Conservation (phyloP, 2,329 filamentous ascomycete genomes). For the Passalora sequoiae region DNA sequence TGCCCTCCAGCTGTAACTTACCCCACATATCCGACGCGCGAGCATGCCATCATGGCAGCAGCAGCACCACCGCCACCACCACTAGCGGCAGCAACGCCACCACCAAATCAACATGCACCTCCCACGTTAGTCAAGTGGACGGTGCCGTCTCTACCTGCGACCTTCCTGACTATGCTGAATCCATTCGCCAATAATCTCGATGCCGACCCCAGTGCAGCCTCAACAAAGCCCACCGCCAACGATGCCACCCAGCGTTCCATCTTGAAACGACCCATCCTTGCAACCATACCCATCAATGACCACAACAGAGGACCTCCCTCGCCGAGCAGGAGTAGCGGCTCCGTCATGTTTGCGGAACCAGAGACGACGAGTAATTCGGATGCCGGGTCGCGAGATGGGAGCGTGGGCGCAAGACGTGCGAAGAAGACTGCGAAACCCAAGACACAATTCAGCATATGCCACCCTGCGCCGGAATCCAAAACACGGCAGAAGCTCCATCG, state of each 20-base stretch:
- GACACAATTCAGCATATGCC: constrained; percentile 62
- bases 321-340: constrained; percentile 26
- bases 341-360: constrained; percentile 33
- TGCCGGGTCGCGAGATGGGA: constrained; percentile 31
- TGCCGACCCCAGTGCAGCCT: constrained; percentile 6
- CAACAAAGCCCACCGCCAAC: constrained; percentile 3
- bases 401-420: constrained; percentile 26
- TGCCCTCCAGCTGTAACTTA: too few relatives aligned
- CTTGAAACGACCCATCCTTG: constrained; percentile 20
- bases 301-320: constrained; percentile 18
- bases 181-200: constrained; percentile 24
- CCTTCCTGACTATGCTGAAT: constrained; percentile 27
- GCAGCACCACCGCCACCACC: constrained; percentile 13
- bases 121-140: constrained; percentile 27
- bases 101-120: constrained; percentile 9
- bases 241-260: constrained; percentile 1
- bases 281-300: constrained; percentile 13
- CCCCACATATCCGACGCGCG: too few relatives aligned
- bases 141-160: constrained; percentile 25
- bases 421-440: constrained; percentile 43
- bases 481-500: constrained; percentile 59
- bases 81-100: constrained; percentile 7
- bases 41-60: constrained; percentile 20
- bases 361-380: constrained; percentile 28
- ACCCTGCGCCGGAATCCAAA: constrained; percentile 57